Base-by-base conservation (phyloP, 2,329 filamentous ascomycete species). In the Nemania diffusa region DNA sequence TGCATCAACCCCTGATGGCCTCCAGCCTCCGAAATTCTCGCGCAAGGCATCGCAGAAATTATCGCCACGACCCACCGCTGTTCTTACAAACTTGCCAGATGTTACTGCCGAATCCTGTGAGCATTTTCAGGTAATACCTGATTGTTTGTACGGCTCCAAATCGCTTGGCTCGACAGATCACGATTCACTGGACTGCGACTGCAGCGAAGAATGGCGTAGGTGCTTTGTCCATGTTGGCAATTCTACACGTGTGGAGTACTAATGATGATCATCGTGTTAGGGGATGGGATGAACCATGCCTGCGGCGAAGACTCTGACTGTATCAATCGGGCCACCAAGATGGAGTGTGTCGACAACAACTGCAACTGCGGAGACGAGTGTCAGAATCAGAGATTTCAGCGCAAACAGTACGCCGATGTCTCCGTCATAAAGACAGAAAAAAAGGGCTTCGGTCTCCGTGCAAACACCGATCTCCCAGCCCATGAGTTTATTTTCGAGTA, bases 401-500 rank as follows among this genome's bases (percentile, higher is more conserved):
- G 89, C 73, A 94, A 91, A 80, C 88, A 97, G 75, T 98, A 96
- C 77, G 94, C 95, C 76, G 83, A 92, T 73, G 96, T 99, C 66
- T 92, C 94, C 1, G 95, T 99, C 75, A 97, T 99, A 84, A 95
- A 97, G 79, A 98, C 96, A 0, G 94, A 97, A 69, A 97, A 98
- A 84, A 99, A 99, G 80, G 96, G 96, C 46, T 98, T 92, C 75
- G 96, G 96, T 46, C 87, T 99, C 65, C 92, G 96, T 64, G 88
- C 94, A 63, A 91, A 98, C 80, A 82, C 84, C 50, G 86, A 94
- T 71, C 84, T 99, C 69, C 87, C 91, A 70, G 84, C 92, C 24
- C 90, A 97, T 77, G 93, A 97, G 77, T 97, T 99, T 78, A 93
- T 99, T 73, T 98, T 93, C 78, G 96, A 99, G 81, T 99, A 99